These are phyloP conservation scores for Camelina hispida DNA, from an alignment of 345 rosid genomes.

Conservation along the genomic window DNA sequence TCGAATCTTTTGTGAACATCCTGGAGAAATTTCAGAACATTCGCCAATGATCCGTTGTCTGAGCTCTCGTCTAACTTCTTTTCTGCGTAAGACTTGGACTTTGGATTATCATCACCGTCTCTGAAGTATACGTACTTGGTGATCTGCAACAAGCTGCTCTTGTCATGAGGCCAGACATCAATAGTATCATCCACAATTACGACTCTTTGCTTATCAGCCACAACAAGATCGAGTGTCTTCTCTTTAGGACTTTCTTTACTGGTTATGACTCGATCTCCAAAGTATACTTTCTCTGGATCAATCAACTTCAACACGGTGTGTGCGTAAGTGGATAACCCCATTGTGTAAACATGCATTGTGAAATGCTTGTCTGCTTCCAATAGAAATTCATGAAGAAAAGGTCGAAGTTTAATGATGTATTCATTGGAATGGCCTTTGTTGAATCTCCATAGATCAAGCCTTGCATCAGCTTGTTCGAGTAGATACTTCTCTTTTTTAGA, in stretches of 20 bases:
- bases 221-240: constrained; percentile 24
- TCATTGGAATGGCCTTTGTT: neutral
- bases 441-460: constrained; percentile 21
- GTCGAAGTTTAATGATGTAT: constrained; percentile 20
- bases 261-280: constrained; percentile 29
- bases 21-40: neutral
- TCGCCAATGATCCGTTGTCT: constrained; percentile 22
- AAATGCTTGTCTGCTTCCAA: constrained; percentile 30
- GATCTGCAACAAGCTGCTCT: constrained; percentile 28
- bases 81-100: constrained; percentile 32
- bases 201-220: constrained; percentile 27
- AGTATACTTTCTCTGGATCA: constrained; percentile 22
- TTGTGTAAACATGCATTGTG: constrained; percentile 33
- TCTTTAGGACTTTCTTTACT: neutral
- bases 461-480: constrained; percentile 6
- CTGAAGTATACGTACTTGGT: constrained; percentile 2
- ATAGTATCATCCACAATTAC: constrained; percentile 27
- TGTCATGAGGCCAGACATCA: constrained; percentile 22
- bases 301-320: constrained; percentile 23
- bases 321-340: constrained; percentile 1
- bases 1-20: neutral
- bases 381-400: constrained; percentile 10
- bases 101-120: neutral
- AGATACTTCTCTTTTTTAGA: constrained; percentile 19
- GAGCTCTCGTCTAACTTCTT: constrained; percentile 28